Percentiles rank a stretch among this genome's conserved stretches.
These are phyloP conservation scores for Pyracantha coccinea DNA, from an alignment of 331 rosid genomes.

Conservation along the genomic window DNA sequence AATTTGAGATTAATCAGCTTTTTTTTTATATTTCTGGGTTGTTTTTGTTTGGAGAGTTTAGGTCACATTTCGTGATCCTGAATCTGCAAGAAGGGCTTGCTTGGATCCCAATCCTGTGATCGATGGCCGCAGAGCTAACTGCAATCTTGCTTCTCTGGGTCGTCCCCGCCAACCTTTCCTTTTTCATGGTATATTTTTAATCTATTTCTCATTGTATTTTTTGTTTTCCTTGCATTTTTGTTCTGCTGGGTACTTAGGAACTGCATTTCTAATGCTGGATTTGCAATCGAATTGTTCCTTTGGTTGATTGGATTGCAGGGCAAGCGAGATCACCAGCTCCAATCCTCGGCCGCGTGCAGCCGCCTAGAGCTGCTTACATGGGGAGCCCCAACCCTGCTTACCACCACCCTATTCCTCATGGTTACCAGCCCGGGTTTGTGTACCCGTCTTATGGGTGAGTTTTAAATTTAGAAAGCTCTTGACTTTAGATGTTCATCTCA, in stretches of 20 bases:
- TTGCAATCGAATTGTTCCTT: not conserved
- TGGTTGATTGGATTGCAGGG: not conserved
- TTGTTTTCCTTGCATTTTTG: not conserved
- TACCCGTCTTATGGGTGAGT: slow-evolving; percentile 24
- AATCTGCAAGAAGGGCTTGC: slow-evolving; percentile 13
- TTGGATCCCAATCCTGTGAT: slow-evolving; percentile 16
- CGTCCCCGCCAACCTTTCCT: slow-evolving; percentile 10
- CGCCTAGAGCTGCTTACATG: slow-evolving; percentile 9
- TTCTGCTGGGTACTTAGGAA: not conserved
- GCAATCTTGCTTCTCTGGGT: slow-evolving; percentile 17
- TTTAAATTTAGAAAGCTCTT: not conserved
- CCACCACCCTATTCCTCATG: slow-evolving; percentile 16
- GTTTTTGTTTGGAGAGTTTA: not conserved
- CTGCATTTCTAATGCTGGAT: not conserved
- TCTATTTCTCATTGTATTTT: not conserved
- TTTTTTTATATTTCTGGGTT: not conserved
- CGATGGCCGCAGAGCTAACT: slow-evolving; percentile 21
- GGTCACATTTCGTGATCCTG: slow-evolving; percentile 21
- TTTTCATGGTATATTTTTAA: not conserved
- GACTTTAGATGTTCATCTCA: not conserved
- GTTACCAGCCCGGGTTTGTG: slow-evolving; percentile 9
- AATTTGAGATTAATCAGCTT: not conserved
- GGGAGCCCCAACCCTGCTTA: slow-evolving; percentile 10
- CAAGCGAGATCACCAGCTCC: slow-evolving; percentile 9
- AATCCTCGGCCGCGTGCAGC: slow-evolving; percentile 7